Percentiles rank a stretch among this genome's conserved stretches.
Evolutionary conservation across 2,329 filamentous ascomycete genomes (phyloP).

Genomic region (Anthostomella pinea): DNA sequence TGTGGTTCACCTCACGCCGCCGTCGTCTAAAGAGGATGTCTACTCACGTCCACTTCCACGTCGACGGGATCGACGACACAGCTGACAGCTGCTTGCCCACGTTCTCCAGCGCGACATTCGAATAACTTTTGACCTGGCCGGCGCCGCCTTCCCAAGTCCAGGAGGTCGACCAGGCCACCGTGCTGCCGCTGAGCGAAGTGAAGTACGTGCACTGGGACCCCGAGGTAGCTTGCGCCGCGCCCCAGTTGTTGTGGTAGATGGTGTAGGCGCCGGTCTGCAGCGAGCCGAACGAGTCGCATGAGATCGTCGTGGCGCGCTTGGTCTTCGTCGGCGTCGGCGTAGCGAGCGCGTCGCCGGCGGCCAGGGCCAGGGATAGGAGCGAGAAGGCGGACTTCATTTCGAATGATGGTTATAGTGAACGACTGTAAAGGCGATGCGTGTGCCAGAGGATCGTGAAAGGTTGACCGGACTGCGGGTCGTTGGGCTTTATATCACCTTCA

Average conservation of each 20-base stretch:
- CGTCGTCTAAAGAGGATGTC: background rate
- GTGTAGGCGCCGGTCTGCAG: constrained; percentile 40
- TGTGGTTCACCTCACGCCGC: background rate
- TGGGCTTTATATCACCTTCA: no score
- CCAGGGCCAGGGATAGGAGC: no score
- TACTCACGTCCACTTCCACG: constrained; percentile 38
- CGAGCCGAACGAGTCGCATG: constrained; percentile 25
- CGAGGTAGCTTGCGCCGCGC: constrained; percentile 32
- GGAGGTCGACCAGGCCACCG: constrained; percentile 40
- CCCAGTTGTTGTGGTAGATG: constrained; percentile 54
- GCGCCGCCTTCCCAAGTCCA: constrained; percentile 42
- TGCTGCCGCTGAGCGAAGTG: constrained; percentile 32
- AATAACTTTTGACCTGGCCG: constrained; percentile 44
- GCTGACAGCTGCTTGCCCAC: constrained; percentile 33
- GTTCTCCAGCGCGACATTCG: constrained; percentile 39
- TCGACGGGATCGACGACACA: constrained; percentile 35
- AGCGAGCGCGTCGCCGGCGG: constrained; percentile 10
- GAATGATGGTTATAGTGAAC: no score
- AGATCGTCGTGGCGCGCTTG: constrained; percentile 19
- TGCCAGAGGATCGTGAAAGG: no score
- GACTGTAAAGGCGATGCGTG: no score
- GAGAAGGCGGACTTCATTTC: no score
- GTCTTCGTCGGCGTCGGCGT: constrained; percentile 17
- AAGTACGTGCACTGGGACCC: constrained; percentile 44
- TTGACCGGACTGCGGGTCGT: no score